These are phyloP conservation scores for Diplotaxis tenuifolia DNA, from an alignment of 345 rosid species.

Conservation along the genomic window DNA sequence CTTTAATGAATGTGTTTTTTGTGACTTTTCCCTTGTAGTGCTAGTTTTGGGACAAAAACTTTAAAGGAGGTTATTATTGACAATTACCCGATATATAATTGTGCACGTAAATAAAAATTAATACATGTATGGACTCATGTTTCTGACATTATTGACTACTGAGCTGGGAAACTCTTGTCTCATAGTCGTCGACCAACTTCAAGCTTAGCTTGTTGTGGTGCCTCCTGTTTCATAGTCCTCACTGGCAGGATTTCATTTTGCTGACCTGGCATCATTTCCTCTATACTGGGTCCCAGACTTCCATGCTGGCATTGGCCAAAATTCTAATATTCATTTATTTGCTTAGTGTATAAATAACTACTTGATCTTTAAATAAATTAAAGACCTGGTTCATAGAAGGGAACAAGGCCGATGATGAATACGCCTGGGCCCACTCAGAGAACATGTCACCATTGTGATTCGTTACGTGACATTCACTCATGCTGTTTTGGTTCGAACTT, in stretches of 20 bases:
- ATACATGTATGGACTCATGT: background rate
- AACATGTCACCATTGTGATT: conserved; percentile 40
- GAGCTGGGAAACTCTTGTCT: conserved; percentile 35
- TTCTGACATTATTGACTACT: conserved; percentile 31
- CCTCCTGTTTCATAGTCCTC: conserved; percentile 6
- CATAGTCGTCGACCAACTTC: conserved; percentile 42
- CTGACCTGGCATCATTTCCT: conserved; percentile 34
- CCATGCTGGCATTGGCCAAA: conserved; percentile 24
- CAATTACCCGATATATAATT: too few species aligned
- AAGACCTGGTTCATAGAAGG: conserved; percentile 42
- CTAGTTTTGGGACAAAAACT: too few species aligned
- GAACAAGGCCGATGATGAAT: conserved; percentile 42
- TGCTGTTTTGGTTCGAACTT: conserved; percentile 39
- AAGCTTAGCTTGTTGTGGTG: conserved; percentile 15
- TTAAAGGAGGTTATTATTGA: too few species aligned
- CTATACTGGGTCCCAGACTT: conserved; percentile 29
- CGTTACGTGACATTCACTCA: conserved; percentile 43
- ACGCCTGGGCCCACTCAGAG: conserved; percentile 46
- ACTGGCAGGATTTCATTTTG: conserved; percentile 23
- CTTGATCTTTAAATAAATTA: background rate
- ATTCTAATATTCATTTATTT: background rate
- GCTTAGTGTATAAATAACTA: background rate
- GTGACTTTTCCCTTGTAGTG: too few species aligned
- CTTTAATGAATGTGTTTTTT: too few species aligned
- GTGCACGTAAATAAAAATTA: too few species aligned